Evolutionary conservation across 2,329 filamentous ascomycete species (phyloP).

Genomic region (Curvularia hawaiiensis): DNA sequence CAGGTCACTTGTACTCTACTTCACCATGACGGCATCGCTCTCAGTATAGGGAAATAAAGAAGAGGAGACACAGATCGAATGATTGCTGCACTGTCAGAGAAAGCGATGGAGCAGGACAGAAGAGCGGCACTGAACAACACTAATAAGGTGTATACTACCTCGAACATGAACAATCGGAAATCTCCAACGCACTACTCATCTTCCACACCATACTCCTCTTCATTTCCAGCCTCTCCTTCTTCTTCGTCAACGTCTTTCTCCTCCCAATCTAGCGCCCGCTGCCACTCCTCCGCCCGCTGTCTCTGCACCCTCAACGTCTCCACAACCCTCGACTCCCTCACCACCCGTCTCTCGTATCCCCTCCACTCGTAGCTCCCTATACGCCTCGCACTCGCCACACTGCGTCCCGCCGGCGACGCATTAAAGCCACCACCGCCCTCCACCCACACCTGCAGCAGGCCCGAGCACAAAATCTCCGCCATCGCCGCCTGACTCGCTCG

Average conservation of each 20-base stretch:
- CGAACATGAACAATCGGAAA: neutral
- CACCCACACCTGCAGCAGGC: constrained; percentile 35
- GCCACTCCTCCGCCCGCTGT: constrained; percentile 24
- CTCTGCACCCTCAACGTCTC: constrained; percentile 21
- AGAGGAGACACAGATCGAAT: too few relatives aligned
- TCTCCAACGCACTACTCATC: neutral
- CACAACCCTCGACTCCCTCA: constrained; percentile 15
- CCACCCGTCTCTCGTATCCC: constrained; percentile 16
- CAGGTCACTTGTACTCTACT: too few relatives aligned
- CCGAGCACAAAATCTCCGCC: constrained; percentile 40
- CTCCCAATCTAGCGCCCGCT: constrained; percentile 25
- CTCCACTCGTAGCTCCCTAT: constrained; percentile 24
- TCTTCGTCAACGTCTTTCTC: constrained; percentile 9
- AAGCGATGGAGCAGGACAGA: neutral
- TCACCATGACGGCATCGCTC: too few relatives aligned
- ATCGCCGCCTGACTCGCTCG: constrained; percentile 28
- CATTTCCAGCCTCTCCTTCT: neutral
- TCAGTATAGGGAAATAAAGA: too few relatives aligned
- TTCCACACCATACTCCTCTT: neutral
- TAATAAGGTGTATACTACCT: neutral
- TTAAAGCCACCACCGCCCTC: constrained; percentile 38
- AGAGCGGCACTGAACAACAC: neutral
- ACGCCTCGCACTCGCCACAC: constrained; percentile 25
- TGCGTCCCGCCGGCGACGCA: constrained; percentile 34
- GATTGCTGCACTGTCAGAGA: too few relatives aligned